These are phyloP conservation scores for Seiridium cupressi DNA, from an alignment of 2,329 filamentous ascomycete species.

Conservation along the genomic window DNA sequence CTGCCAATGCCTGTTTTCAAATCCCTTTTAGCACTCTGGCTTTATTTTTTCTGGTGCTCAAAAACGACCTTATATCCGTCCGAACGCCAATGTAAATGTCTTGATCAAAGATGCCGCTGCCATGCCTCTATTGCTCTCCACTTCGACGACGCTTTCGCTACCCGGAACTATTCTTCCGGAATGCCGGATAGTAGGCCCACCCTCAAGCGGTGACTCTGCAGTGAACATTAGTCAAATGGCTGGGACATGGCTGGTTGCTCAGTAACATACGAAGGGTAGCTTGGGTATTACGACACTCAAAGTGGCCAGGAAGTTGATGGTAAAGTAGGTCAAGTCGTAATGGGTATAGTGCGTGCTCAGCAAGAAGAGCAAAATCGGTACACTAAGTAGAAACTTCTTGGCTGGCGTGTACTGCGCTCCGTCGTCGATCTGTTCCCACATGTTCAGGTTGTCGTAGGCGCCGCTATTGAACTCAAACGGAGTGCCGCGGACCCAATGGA, in stretches of 20 bases:
- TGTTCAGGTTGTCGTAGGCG: conserved; percentile 98
- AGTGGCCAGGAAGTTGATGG: conserved; percentile 92
- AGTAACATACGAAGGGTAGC: conserved; percentile 77
- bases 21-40: not conserved
- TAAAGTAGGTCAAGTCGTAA: conserved; percentile 95
- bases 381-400: conserved; percentile 95
- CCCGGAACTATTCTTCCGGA: conserved; percentile 51
- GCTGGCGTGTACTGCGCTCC: conserved; percentile 97
- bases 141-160: not conserved
- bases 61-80: not conserved
- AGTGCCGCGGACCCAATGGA: conserved; percentile 96
- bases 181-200: conserved; percentile 71
- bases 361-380: conserved; percentile 91
- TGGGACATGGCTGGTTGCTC: not conserved
- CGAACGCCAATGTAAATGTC: conserved; percentile 17
- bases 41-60: conserved; percentile 2
- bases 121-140: conserved; percentile 18
- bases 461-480: conserved; percentile 99
- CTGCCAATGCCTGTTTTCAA: not conserved
- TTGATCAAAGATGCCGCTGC: conserved; percentile 8
- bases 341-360: conserved; percentile 98
- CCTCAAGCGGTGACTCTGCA: conserved; percentile 73
- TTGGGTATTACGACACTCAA: conserved; percentile 94
- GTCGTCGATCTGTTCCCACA: conserved; percentile 99
- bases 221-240: not conserved